Base-by-base conservation (phyloP, 2,329 filamentous ascomycete genomes). In the Neonectria faginata region DNA sequence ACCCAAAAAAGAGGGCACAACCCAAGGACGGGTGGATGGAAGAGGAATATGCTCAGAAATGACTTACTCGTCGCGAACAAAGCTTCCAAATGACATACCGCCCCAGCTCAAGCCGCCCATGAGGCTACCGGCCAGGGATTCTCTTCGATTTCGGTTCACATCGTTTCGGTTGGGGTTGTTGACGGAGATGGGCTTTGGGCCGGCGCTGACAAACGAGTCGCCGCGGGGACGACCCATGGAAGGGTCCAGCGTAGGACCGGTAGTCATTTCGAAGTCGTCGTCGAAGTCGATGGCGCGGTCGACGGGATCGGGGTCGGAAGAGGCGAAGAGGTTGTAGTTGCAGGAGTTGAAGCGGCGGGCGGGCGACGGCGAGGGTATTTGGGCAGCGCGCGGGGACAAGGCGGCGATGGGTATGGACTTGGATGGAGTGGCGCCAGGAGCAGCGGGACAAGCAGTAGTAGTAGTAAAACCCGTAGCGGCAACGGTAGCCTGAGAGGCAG, bases 21-120 rank as follows among this genome's bases (percentile, higher is more conserved):
- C 39, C 51, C 48, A 29, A 36, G 63, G 27, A 47, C 48, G 53
- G 47, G 29, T 52, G 50, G 57, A 47, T 18, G 45, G 58, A 62
- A 45, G 50, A 51, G 25, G 68, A 66, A 61, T 57, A 65, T 67
- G 63, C 57, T 65, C 64, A 65, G 63, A 48, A 50, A 48, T 47
- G 7, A 84, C 95, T 89, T 89, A 99, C 96, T 99, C 96, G 82
- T 99, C 95, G 79, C 93, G 88, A 79, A 99, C 96, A 85, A 97
- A 98, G 76, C 95, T 98, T 67, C 95, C 95, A 70, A 98, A 93
- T 9, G 95, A 98, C 65, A 97, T 89, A 70, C 94, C 95, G 76
- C 95, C 95, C 94, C 95, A 99, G 80, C 94, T 97, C 90, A 97
- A 94, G 73, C 95, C 94, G 68, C 90, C 91, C 81, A 90, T 88